A percentile compares a stretch with the other conserved stretches of the same genome.
phyloP scores from a whole-genome alignment of 495 filamentous ascomycete genomes.

The Terfezia claveryi region DNA sequence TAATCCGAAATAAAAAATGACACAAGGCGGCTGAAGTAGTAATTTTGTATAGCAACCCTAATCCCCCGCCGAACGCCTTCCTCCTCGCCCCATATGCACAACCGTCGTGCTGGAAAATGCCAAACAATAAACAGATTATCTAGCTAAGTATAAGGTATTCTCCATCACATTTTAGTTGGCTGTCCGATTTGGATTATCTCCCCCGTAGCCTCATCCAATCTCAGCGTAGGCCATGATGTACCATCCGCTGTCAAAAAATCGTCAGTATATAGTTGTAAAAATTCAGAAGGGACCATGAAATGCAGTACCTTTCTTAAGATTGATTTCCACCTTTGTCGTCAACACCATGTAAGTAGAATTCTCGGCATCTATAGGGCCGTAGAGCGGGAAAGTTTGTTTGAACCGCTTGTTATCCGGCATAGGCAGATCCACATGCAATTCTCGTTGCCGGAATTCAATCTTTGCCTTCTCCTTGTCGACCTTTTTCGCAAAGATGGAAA shows the following conservation, averaged over 20 bases:
- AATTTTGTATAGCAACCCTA: too few species aligned
- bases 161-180: constrained; percentile 7
- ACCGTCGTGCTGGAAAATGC: too few species aligned
- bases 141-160: background rate
- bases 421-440: constrained; percentile 51
- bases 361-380: constrained; percentile 47
- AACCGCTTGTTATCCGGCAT: constrained; percentile 76
- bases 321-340: constrained; percentile 88
- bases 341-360: constrained; percentile 62
- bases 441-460: constrained; percentile 37
- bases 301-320: constrained; percentile 39
- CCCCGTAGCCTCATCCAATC: constrained; percentile 14
- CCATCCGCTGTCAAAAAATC: constrained; percentile 8
- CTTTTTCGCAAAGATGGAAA: constrained; percentile 89
- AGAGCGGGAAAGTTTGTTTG: constrained; percentile 50
- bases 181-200: constrained; percentile 20
- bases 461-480: constrained; percentile 61
- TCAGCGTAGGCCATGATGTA: constrained; percentile 16
- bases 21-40: too few species aligned
- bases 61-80: too few species aligned
- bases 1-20: too few species aligned
- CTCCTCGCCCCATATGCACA: too few species aligned
- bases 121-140: too few species aligned
- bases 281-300: background rate
- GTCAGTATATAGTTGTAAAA: background rate